Percentiles rank a stretch among this genome's conserved stretches.
phyloP scores from a whole-genome alignment of 257 asterid species.

The Cynanchum wilfordii region DNA sequence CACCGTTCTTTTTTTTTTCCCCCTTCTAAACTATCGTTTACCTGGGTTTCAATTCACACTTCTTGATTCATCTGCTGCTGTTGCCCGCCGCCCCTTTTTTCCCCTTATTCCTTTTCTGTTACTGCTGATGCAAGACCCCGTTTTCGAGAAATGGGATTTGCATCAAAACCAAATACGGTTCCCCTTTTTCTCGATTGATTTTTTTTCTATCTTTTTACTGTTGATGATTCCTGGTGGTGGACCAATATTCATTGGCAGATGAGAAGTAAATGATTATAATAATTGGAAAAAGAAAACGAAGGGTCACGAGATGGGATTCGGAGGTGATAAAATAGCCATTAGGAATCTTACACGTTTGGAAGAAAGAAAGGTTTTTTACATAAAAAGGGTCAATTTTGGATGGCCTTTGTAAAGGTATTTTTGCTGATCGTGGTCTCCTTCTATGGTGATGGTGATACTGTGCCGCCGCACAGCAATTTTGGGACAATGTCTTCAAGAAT shows the following conservation, averaged over 20 bases:
- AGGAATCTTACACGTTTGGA: slow-evolving; percentile 1
- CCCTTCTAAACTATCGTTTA: neutral
- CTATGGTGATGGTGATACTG: neutral
- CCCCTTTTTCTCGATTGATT: neutral
- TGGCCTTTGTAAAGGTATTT: slow-evolving; percentile 1
- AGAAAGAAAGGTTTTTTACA: neutral
- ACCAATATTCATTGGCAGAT: no score
- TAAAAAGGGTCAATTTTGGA: slow-evolving; percentile 13
- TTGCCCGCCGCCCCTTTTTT: no score
- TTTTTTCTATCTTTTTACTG: neutral
- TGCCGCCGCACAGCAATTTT: slow-evolving; percentile 1
- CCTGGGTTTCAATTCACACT: neutral
- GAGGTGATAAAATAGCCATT: neutral
- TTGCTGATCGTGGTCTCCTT: neutral
- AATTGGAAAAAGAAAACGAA: neutral
- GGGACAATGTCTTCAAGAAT: neutral
- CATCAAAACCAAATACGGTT: neutral
- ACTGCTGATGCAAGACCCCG: slow-evolving; percentile 12
- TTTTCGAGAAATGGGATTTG: neutral
- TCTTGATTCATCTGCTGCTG: slow-evolving; percentile 10
- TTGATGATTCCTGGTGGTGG: neutral
- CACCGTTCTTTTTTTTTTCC: neutral
- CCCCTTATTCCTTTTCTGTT: neutral
- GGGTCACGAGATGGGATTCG: slow-evolving; percentile 14
- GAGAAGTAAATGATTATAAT: neutral